Evolutionary conservation across 2,329 filamentous ascomycete genomes (phyloP), one percentile per base, ranked within the genome.

Genomic region (Arachnomyces sp.): DNA sequence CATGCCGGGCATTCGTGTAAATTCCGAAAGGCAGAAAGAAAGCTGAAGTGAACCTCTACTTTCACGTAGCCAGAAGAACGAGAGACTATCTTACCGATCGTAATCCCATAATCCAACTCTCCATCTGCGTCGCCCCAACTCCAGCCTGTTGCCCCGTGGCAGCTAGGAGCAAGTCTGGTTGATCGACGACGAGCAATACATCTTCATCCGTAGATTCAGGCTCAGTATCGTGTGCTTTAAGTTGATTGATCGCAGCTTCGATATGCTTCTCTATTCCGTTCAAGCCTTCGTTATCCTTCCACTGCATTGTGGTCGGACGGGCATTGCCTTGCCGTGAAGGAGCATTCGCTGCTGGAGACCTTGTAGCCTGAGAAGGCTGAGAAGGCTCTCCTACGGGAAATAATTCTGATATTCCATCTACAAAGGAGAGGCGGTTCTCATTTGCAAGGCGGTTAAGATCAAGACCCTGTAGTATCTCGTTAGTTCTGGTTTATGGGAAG

Each of bases 321-420:
- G 52, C 17, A 34, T 41, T 25, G 47, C 38, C n/a, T n/a, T n/a
- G n/a, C n/a, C n/a, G n/a, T n/a, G n/a, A 39, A 31, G n/a, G 34
- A 38, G 34, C 46, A 15, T 31, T 32, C 34, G 39, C 11, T 18
- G 42, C 21, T 15, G 45, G 21, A 29, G 36, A 30, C 31, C 38
- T 31, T 34, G 39, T 28, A 18, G 38, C n/a, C 30, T 29, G 48
- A 46, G 49, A 39, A 45, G 6, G 46, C 9, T n/a, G 48, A 12
- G 16, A 36, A 34, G 39, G 41, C 14, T 39, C 47, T 28, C 17
- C 44, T 21, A n/a, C 52, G 46, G 8, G 47, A 50, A 77, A 83
- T 17, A 86, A 56, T 17, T 70, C 70, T 14, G 72, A 75, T 43
- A 92, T 66, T 14, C 85, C 86, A 61, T 95, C 87, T 25, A 94